These are phyloP conservation scores for Carex arenaria DNA, from an alignment of 202 grass and related monocot species.

Conservation along the genomic window DNA sequence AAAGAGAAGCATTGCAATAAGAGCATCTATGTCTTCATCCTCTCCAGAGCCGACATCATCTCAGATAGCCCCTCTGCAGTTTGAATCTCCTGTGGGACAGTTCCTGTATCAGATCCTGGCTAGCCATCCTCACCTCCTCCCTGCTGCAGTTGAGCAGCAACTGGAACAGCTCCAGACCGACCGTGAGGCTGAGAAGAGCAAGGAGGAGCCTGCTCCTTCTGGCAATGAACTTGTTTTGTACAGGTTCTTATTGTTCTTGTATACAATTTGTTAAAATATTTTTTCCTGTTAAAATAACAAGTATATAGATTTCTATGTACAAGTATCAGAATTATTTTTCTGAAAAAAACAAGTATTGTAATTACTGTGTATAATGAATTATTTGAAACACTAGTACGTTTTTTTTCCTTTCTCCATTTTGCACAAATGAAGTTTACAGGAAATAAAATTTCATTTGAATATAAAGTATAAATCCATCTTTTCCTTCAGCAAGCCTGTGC, in stretches of 20 bases:
- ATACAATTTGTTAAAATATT: background rate
- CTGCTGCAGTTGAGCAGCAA: slow-evolving; percentile 85
- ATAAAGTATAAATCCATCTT: background rate
- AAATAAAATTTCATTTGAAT: background rate
- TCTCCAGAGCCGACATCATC: slow-evolving; percentile 40
- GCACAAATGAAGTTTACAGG: background rate
- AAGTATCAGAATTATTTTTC: background rate
- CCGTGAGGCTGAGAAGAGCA: slow-evolving; percentile 42
- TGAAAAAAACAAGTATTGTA: background rate
- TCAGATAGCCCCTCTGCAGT: slow-evolving; percentile 71
- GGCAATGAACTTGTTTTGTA: slow-evolving; percentile 78
- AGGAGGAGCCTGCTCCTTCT: slow-evolving; percentile 46
- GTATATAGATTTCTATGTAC: background rate
- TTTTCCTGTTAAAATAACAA: background rate
- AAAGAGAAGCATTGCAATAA: slow-evolving; percentile 43
- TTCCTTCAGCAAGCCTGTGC: slow-evolving; percentile 1
- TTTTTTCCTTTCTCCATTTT: background rate
- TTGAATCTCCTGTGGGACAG: slow-evolving; percentile 85
- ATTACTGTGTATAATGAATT: background rate
- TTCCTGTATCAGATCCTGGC: slow-evolving; percentile 81
- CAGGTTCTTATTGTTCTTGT: slow-evolving; percentile 49
- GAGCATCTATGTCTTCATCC: slow-evolving; percentile 42
- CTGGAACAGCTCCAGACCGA: slow-evolving; percentile 84
- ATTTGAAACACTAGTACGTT: background rate
- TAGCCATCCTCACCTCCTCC: slow-evolving; percentile 84